Conservation (phyloP, 371 early-diverging fungal species). For the Capillidium rhysosporum region DNA sequence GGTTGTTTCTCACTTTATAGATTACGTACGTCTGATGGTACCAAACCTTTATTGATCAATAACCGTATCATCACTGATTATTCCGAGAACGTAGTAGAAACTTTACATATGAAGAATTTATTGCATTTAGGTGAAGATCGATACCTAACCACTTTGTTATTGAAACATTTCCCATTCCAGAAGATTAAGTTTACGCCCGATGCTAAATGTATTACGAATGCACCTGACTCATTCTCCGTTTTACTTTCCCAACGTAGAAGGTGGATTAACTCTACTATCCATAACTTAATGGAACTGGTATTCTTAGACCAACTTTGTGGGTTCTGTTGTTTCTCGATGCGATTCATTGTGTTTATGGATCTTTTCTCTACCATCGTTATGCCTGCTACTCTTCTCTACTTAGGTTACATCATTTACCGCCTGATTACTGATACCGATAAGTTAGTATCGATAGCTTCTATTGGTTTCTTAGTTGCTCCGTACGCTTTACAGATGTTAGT, state of each 20-base stretch:
- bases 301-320: slow-evolving; percentile 82
- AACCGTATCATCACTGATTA: slow-evolving; percentile 85
- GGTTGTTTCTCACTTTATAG: slow-evolving; percentile 96
- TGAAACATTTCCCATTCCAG: slow-evolving; percentile 93
- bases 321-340: slow-evolving; percentile 97
- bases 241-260: slow-evolving; percentile 91
- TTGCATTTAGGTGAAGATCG: slow-evolving; percentile 71
- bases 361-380: slow-evolving; percentile 78
- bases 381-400: slow-evolving; percentile 79
- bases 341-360: slow-evolving; percentile 88
- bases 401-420: slow-evolving; percentile 50
- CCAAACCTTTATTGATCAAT: slow-evolving; percentile 63
- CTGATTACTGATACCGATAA: slow-evolving; percentile 21
- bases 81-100: slow-evolving; percentile 82
- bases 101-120: slow-evolving; percentile 90
- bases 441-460: slow-evolving; percentile 35
- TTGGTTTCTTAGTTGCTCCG: slow-evolving; percentile 46
- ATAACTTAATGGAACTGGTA: slow-evolving; percentile 84
- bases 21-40: slow-evolving; percentile 22
- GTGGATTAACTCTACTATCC: slow-evolving; percentile 97
- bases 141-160: slow-evolving; percentile 91
- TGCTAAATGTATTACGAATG: slow-evolving; percentile 90
- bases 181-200: slow-evolving; percentile 90
- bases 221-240: slow-evolving; percentile 86
- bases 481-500: slow-evolving; percentile 72